Evolutionary conservation across 306 rosid species (phyloP).

Genomic region (Cucurbita argyrosperma): DNA sequence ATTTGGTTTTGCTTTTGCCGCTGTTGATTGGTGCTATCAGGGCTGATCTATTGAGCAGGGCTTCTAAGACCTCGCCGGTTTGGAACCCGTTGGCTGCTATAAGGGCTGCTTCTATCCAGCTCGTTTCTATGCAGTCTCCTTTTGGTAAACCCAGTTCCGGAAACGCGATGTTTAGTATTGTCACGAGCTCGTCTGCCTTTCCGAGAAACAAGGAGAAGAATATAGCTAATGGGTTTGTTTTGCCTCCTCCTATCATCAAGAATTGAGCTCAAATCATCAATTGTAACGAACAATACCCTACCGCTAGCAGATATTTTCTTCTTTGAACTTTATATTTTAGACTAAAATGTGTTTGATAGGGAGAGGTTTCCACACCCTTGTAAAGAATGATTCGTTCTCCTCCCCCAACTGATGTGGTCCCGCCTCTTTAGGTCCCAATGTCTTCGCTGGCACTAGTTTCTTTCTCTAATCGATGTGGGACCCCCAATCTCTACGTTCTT

Average conservation of each 20-base stretch:
- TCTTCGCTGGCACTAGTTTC: no score
- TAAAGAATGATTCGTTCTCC: no score
- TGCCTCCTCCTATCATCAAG: constrained; percentile 1
- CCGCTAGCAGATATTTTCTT: no score
- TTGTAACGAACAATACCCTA: no score
- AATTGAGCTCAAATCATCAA: no score
- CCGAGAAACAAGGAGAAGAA: constrained; percentile 39
- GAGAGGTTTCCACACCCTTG: no score
- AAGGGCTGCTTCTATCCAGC: constrained; percentile 61
- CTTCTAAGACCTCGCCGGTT: constrained; percentile 16
- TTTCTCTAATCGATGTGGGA: no score
- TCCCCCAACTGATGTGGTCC: no score
- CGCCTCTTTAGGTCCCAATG: no score
- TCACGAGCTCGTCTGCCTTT: constrained; percentile 16
- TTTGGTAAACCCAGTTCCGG: constrained; percentile 45
- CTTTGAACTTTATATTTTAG: no score
- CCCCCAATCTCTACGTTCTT: no score
- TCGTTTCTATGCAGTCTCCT: constrained; percentile 37
- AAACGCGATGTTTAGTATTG: constrained; percentile 23
- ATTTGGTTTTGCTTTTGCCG: constrained; percentile 26
- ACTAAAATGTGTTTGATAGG: no score
- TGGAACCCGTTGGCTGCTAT: constrained; percentile 14
- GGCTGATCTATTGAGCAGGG: constrained; percentile 22
- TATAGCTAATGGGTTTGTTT: constrained; percentile 17
- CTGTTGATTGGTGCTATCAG: not conserved